Evolutionary conservation across 352 stramenopile genomes (phyloP).

Genomic region (Phytopythium chamaehyphon): DNA sequence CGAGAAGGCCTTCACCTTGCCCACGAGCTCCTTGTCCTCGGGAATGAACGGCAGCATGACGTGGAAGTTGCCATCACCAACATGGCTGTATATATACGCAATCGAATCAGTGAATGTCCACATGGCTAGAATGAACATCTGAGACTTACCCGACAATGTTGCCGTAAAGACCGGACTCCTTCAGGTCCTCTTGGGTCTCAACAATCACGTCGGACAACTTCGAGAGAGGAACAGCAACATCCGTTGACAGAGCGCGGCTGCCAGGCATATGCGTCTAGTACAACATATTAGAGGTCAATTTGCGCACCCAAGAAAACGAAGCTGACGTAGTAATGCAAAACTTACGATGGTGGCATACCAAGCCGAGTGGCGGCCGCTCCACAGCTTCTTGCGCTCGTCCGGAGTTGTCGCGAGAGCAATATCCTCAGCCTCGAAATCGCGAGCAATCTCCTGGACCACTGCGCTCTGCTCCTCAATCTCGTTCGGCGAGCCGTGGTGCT

Average conservation of each 20-base stretch:
- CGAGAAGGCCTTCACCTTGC: constrained; percentile 87
- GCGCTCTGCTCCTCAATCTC: constrained; percentile 88
- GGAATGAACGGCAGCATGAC: constrained; percentile 92
- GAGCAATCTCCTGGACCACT: constrained; percentile 81
- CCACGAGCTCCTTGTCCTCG: constrained; percentile 82
- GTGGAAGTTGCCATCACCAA: constrained; percentile 98
- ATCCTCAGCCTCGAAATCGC: constrained; percentile 77
- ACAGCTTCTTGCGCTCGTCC: constrained; percentile 83
- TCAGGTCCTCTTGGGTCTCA: constrained; percentile 90
- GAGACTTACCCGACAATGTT: constrained; percentile 88
- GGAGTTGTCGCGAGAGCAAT: constrained; percentile 70
- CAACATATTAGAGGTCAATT: neutral
- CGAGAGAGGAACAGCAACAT: constrained; percentile 96
- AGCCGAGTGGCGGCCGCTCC: constrained; percentile 79
- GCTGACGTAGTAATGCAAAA: too few relatives aligned
- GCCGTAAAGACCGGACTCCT: constrained; percentile 84
- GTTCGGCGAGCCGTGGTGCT: constrained; percentile 85
- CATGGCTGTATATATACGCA: constrained; percentile 36
- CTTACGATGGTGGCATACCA: constrained; percentile 82
- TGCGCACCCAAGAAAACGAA: too few relatives aligned
- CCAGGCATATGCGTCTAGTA: constrained; percentile 71
- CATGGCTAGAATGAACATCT: neutral
- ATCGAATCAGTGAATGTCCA: constrained; percentile 11
- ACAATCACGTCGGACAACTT: constrained; percentile 92
- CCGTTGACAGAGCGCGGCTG: constrained; percentile 87